Percentiles rank a stretch among this genome's conserved stretches.
phyloP scores from a whole-genome alignment of 2,329 filamentous ascomycete species.

The Cladosporium sp. region DNA sequence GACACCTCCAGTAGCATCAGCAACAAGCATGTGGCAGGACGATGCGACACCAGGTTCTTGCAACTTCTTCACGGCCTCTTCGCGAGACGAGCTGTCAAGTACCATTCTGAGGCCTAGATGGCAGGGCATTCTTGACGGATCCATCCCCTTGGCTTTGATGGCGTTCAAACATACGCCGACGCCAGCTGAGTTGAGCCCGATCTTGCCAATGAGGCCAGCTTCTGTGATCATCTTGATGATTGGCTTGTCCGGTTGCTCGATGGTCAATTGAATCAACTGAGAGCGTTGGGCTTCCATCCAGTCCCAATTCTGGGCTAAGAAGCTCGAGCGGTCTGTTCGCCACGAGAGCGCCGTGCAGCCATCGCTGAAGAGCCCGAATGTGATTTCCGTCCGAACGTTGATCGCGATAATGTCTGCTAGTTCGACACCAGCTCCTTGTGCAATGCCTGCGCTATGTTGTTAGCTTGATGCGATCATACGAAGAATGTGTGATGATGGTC shows the following conservation, averaged over 20 bases:
- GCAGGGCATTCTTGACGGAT: conserved; percentile 51
- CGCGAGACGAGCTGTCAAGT: conserved; percentile 49
- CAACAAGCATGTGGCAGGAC: conserved; percentile 53
- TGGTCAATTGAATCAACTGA: conserved; percentile 48
- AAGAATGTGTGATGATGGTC: neutral
- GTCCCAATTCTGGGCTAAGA: conserved; percentile 58
- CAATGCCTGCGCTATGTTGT: conserved; percentile 42
- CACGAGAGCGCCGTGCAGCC: conserved; percentile 54
- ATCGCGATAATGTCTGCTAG: conserved; percentile 54
- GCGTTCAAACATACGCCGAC: conserved; percentile 61
- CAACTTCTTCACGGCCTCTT: conserved; percentile 44
- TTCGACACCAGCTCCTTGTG: conserved; percentile 44
- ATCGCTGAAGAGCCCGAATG: conserved; percentile 55
- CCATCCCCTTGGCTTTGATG: conserved; percentile 54
- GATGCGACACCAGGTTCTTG: conserved; percentile 47
- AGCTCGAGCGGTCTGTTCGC: conserved; percentile 34
- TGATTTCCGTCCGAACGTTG: conserved; percentile 56
- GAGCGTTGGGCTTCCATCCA: conserved; percentile 50
- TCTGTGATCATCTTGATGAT: conserved; percentile 56
- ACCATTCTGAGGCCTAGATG: conserved; percentile 56
- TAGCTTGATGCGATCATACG: too few species aligned
- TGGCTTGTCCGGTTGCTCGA: conserved; percentile 42
- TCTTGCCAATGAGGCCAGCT: conserved; percentile 61
- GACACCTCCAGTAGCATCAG: conserved; percentile 42
- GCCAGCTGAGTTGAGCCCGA: conserved; percentile 57